Conservation (phyloP, 331 rosid genomes). For the Malus hybrid region DNA sequence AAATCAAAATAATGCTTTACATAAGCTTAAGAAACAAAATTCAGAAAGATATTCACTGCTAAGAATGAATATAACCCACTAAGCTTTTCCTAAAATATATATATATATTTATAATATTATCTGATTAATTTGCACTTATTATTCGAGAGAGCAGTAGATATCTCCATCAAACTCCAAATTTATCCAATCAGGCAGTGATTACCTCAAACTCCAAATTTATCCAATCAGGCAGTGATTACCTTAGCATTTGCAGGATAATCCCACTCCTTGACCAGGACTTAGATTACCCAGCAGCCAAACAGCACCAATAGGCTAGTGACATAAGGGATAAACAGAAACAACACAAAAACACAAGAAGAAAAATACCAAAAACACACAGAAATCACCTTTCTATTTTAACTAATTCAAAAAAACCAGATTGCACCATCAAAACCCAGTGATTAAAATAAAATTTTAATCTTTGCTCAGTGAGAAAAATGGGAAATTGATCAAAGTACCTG, state of each 20-base stretch:
- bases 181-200: neutral
- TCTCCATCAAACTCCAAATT: neutral
- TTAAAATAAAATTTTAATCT: neutral
- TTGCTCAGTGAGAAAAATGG: neutral
- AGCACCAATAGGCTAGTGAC: neutral
- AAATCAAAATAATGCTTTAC: neutral
- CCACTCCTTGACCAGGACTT: neutral
- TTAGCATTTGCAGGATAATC: neutral
- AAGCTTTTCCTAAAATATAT: neutral
- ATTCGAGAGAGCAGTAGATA: neutral
- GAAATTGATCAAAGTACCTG: conserved; percentile 31
- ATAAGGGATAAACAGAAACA: neutral
- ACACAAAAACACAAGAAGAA: neutral
- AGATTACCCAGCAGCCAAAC: neutral
- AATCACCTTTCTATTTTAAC: neutral
- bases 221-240: neutral
- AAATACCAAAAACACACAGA: neutral
- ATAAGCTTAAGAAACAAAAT: neutral
- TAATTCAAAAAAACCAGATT: neutral
- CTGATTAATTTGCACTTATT: neutral
- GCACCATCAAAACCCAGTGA: neutral
- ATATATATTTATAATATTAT: neutral
- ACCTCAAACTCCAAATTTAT: neutral
- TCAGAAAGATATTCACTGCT: neutral
- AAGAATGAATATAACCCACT: neutral